Conservation (phyloP, 2,329 filamentous ascomycete species). For the Fusarium sp. region DNA sequence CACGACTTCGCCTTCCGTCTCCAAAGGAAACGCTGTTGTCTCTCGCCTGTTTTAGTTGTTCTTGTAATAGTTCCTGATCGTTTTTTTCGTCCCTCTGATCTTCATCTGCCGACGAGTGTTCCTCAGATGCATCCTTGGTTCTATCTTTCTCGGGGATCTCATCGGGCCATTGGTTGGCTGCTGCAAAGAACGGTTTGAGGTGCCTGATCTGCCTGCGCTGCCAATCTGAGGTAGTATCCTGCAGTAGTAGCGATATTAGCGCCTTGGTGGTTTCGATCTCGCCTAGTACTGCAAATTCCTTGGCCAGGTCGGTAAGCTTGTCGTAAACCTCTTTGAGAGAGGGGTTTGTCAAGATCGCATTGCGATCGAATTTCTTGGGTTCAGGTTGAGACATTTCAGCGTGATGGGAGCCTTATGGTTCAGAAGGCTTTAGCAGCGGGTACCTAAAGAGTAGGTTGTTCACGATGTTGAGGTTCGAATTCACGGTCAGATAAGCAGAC, state of each 20-base stretch:
- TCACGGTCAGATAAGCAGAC: background rate
- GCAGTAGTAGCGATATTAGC: slow-evolving; percentile 34
- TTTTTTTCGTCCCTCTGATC: background rate
- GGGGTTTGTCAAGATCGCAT: slow-evolving; percentile 10
- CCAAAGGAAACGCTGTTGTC: background rate
- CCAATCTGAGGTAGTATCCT: slow-evolving; percentile 32
- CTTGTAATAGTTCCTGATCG: background rate
- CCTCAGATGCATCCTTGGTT: background rate
- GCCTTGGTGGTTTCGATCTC: slow-evolving; percentile 18
- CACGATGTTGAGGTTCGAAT: background rate
- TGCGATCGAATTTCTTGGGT: slow-evolving; percentile 18
- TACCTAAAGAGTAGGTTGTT: background rate
- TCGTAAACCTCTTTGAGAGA: slow-evolving; percentile 19
- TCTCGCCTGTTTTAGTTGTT: background rate
- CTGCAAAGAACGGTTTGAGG: slow-evolving; percentile 34
- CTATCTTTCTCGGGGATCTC: slow-evolving; percentile 17
- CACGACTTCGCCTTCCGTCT: background rate
- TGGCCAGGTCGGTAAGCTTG: slow-evolving; percentile 18
- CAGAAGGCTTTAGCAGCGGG: background rate
- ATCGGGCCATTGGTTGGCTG: slow-evolving; percentile 27
- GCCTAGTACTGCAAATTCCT: slow-evolving; percentile 37
- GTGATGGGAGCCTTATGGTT: background rate
- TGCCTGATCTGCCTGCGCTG: slow-evolving; percentile 7
- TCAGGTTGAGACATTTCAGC: background rate
- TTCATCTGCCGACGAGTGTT: background rate